Percentiles rank a stretch among this genome's conserved stretches.
phyloP scores from a whole-genome alignment of 306 rosid genomes.

The Pyrus pyrifolia region DNA sequence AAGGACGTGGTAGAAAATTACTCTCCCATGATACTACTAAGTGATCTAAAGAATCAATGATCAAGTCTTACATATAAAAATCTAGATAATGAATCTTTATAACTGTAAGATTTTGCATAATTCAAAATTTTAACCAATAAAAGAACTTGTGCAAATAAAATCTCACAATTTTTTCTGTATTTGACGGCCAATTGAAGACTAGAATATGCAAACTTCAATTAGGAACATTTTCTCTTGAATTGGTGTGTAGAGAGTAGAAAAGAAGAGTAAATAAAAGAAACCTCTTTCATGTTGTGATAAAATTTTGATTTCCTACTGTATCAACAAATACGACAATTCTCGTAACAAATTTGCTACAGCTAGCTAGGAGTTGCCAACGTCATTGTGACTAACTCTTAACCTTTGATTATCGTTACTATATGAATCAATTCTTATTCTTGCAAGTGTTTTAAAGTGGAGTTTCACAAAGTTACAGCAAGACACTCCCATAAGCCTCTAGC shows the following conservation, averaged over 20 bases:
- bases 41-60: not conserved
- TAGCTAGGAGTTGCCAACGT: not conserved
- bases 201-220: too few species aligned
- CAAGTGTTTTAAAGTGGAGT: not conserved
- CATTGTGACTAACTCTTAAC: not conserved
- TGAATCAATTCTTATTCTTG: not conserved
- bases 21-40: accelerated
- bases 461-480: not conserved
- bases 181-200: not conserved
- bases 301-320: too few species aligned
- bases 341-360: not conserved
- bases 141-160: not conserved
- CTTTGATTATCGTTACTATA: not conserved
- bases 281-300: too few species aligned
- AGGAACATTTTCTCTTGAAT: too few species aligned
- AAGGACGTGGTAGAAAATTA: not conserved
- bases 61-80: too few species aligned
- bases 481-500: not conserved
- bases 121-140: too few species aligned
- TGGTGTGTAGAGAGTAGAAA: too few species aligned
- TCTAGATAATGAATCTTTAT: too few species aligned
- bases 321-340: not conserved
- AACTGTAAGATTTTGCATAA: too few species aligned
- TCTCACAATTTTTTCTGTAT: not conserved
- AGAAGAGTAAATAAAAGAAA: too few species aligned